Evolutionary conservation across 805 yeast genomes (phyloP).

Genomic region (Wickerhamiella allomyrinae): DNA sequence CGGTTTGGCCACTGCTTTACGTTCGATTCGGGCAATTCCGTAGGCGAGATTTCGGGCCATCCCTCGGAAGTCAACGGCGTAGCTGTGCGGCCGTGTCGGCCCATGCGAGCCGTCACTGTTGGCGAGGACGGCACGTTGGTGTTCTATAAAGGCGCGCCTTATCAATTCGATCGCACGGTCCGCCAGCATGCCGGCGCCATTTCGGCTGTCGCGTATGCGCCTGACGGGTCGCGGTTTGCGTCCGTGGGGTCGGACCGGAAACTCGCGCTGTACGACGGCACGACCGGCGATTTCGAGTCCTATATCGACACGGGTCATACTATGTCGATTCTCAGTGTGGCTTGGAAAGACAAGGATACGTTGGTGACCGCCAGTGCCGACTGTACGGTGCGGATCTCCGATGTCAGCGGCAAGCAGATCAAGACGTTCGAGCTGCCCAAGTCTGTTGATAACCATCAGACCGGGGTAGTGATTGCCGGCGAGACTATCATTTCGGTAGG

Average conservation of each 20-base stretch:
- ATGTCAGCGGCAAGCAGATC: conserved; percentile 29
- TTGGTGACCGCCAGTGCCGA: conserved; percentile 78
- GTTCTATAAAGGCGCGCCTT: conserved; percentile 85
- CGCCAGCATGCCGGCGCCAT: conserved; percentile 67
- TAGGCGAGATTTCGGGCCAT: conserved; percentile 93
- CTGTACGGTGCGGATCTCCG: conserved; percentile 54
- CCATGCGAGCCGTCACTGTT: conserved; percentile 85
- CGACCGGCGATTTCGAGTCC: conserved; percentile 58
- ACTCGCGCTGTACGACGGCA: conserved; percentile 72
- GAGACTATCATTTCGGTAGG: conserved; percentile 53
- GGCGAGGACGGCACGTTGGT: conserved; percentile 80
- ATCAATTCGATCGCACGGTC: conserved; percentile 62
- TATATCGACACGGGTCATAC: conserved; percentile 39
- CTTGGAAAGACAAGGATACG: conserved; percentile 46
- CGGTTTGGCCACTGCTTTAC: conserved; percentile 85
- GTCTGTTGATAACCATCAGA: conserved; percentile 50
- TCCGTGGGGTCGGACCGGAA: conserved; percentile 78
- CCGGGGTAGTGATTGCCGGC: conserved; percentile 62
- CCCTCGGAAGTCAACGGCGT: conserved; percentile 72
- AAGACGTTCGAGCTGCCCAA: conserved; percentile 39
- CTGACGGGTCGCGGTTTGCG: conserved; percentile 59
- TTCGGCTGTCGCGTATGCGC: conserved; percentile 68
- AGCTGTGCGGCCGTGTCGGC: conserved; percentile 70
- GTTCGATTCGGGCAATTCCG: conserved; percentile 90
- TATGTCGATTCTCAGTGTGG: conserved; percentile 69